Conservation (phyloP, 108 stramenopile genomes). For the Epithemia pelagica region DNA sequence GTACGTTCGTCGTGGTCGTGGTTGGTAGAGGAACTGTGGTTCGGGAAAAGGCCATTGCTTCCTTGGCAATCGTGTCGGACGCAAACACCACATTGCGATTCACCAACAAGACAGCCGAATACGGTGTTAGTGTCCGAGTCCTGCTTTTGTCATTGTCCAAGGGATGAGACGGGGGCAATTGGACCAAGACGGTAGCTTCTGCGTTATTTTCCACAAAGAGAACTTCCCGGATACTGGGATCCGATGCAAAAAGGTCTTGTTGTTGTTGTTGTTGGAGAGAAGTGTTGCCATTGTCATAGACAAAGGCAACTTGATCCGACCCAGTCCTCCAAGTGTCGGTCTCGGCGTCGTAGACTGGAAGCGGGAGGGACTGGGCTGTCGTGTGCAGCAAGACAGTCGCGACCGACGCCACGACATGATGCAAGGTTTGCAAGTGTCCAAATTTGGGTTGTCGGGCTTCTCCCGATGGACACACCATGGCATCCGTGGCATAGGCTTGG, state of each 20-base stretch:
- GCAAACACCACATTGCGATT: slow-evolving; percentile 35
- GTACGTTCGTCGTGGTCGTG: too few species aligned
- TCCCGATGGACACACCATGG: slow-evolving; percentile 34
- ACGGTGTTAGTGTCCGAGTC: slow-evolving; percentile 15
- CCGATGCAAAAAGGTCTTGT: too few species aligned
- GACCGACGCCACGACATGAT: slow-evolving; percentile 26
- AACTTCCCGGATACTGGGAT: slow-evolving; percentile 8
- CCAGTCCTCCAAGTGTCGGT: slow-evolving; percentile 18
- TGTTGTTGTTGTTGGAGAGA: too few species aligned
- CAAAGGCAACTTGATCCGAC: slow-evolving; percentile 24
- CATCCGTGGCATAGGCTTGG: slow-evolving; percentile 49
- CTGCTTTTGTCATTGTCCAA: not conserved
- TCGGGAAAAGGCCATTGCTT: slow-evolving; percentile 11
- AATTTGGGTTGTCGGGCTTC: slow-evolving; percentile 52
- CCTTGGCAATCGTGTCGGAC: slow-evolving; percentile 19
- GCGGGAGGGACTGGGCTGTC: slow-evolving; percentile 13
- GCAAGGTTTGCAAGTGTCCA: slow-evolving; percentile 35
- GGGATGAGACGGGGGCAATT: not conserved
- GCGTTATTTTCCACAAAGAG: slow-evolving; percentile 36
- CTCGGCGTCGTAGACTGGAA: slow-evolving; percentile 4
- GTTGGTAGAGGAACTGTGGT: too few species aligned
- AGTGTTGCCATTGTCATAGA: slow-evolving; percentile 10
- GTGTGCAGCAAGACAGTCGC: slow-evolving; percentile 24
- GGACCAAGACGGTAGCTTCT: slow-evolving; percentile 11
- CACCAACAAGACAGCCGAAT: slow-evolving; percentile 24